Evolutionary conservation across 192 early-diverging fungal genomes (phyloP).

Genomic region (Backusella circina): DNA sequence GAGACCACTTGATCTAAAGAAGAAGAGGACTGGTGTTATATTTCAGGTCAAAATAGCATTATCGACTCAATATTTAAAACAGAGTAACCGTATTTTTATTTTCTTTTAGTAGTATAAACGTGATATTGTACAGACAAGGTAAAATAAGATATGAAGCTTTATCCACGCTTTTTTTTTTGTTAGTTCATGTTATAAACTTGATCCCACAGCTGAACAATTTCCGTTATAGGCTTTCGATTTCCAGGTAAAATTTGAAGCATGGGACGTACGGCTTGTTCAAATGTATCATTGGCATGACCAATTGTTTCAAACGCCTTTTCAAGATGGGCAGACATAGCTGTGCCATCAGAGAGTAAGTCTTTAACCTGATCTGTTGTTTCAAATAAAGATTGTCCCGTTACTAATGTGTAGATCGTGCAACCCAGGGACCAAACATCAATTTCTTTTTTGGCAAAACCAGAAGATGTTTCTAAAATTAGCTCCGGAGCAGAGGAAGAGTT

Average conservation of each 20-base stretch:
- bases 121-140: not conserved
- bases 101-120: not conserved
- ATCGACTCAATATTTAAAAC: not conserved
- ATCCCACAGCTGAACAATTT: not conserved
- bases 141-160: no score
- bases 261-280: not conserved
- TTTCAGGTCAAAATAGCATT: not conserved
- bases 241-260: not conserved
- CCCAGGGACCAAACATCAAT: constrained; percentile 2
- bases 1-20: not conserved
- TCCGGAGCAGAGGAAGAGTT: not conserved
- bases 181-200: constrained; percentile 1
- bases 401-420: not conserved
- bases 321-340: not conserved
- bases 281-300: not conserved
- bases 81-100: not conserved
- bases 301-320: not conserved
- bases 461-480: not conserved
- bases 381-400: not conserved
- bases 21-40: not conserved
- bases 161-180: not conserved
- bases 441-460: not conserved
- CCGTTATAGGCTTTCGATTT: not conserved
- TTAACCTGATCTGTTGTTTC: not conserved
- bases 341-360: not conserved